These are phyloP conservation scores for Lentinula boryana DNA, from an alignment of 768 basidiomycete species.

Conservation along the genomic window DNA sequence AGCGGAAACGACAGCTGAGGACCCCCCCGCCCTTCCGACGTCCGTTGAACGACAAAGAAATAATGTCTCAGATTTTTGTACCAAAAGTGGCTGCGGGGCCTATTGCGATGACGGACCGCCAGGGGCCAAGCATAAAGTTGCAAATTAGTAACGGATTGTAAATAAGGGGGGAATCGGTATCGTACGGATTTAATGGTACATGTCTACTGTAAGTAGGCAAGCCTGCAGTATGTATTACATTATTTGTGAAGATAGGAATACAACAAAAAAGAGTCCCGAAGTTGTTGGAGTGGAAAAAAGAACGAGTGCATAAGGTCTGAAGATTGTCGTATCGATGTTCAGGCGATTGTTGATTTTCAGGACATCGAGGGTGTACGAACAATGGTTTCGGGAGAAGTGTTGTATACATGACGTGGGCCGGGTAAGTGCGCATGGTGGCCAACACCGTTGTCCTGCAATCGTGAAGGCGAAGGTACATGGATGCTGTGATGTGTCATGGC, in stretches of 20 bases:
- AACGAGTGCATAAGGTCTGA: background rate
- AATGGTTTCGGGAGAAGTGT: conserved; percentile 22
- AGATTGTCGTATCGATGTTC: background rate
- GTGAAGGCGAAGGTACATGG: conserved; percentile 40
- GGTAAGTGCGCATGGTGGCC: conserved; percentile 25
- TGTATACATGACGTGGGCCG: conserved; percentile 28
- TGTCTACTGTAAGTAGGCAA: background rate
- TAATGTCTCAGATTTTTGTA: too few species aligned
- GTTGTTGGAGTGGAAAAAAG: background rate
- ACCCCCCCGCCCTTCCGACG: too few species aligned
- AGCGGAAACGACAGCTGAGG: too few species aligned
- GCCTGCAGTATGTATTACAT: background rate
- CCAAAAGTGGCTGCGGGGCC: too few species aligned
- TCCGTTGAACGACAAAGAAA: too few species aligned
- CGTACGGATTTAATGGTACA: background rate
- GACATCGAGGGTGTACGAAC: conserved; percentile 41
- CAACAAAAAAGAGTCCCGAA: background rate
- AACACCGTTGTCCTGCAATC: conserved; percentile 24
- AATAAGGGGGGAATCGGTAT: background rate
- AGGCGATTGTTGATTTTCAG: conserved; percentile 21
- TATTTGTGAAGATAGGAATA: conserved; percentile 7
- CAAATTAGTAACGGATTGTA: background rate
- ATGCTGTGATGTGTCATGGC: conserved; percentile 33
- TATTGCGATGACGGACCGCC: too few species aligned
- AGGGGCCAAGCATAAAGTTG: too few species aligned